A percentile compares a stretch with the other conserved stretches of the same genome.
These are phyloP conservation scores for Scenedesmus sp. DNA, from an alignment of 163 green algal species.

Conservation along the genomic window DNA sequence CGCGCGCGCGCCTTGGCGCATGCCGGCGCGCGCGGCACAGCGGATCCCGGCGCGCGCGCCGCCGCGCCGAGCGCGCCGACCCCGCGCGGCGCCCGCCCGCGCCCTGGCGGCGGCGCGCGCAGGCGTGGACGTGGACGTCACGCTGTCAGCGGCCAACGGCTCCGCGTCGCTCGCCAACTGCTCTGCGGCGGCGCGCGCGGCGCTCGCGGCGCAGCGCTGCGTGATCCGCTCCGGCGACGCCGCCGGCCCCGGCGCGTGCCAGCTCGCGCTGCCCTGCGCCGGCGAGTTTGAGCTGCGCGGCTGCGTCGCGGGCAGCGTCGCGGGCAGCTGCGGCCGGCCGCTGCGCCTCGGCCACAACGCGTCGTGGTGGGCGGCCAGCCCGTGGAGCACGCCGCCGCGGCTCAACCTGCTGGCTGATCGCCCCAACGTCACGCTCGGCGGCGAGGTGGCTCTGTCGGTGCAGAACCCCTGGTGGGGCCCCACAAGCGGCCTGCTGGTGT, in stretches of 20 bases:
- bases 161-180: conserved; percentile 15
- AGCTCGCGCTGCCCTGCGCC: conserved; percentile 52
- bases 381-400: conserved; percentile 23
- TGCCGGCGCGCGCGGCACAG: no score
- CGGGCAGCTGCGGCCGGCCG: conserved; percentile 7
- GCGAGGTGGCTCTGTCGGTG: conserved; percentile 10
- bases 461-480: conserved; percentile 51
- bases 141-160: conserved; percentile 28
- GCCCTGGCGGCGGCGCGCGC: no score
- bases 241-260: conserved; percentile 27
- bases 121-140: conserved; percentile 22
- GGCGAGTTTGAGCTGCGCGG: conserved; percentile 47
- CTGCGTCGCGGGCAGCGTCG: conserved; percentile 24
- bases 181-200: conserved; percentile 3
- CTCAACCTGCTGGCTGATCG: conserved; percentile 19
- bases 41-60: no score
- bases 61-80: no score
- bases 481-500: conserved; percentile 45
- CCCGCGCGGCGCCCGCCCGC: no score
- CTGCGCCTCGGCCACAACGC: conserved; percentile 43
- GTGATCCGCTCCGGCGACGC: conserved; percentile 16
- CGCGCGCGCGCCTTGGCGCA: not conserved
- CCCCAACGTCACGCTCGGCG: conserved; percentile 1
- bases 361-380: conserved; percentile 13
- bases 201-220: conserved; percentile 16